Evolutionary conservation across 2,329 filamentous ascomycete genomes (phyloP), one percentile per base, ranked within the genome.

Genomic region (Blastomyces emzantsi): DNA sequence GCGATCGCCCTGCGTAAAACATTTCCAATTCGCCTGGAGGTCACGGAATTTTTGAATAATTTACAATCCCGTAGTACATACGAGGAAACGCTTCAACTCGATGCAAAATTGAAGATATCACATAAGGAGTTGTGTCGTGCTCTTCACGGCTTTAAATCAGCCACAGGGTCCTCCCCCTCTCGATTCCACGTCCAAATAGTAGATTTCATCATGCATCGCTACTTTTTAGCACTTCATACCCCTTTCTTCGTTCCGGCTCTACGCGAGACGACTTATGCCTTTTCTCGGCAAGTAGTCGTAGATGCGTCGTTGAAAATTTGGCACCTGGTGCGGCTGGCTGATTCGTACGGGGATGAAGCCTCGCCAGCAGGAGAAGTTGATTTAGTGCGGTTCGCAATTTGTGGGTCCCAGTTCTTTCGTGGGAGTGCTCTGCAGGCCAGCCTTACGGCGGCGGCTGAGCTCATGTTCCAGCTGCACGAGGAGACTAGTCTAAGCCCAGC

Each of bases 231-330:
- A 2, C 67, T 76, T 5, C 74, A 76, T 60, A 62, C 68, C 8
- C 73, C 72, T 7, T 74, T 69, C 56, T 73, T 72, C 28, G 58
- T 41, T 2, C 63, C 62, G 7, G 63, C 69, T 2, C 19, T 70
- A 13, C 64, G 66, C 7, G 68, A 72, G n/a, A 64, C 66, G 1
- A 41, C 68, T 0, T 75, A 71, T 25, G 80, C 81, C 0, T 85
- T 79, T 64, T 83, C 83, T 0, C 72, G 81, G 0, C 81, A 79
- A 54, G 76, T 79, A 0, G 73, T 79, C 0, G 66, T 82, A 6
- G 83, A 86, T 7, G 75, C 75, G 0, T 75, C 80, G 0, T 72
- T 83, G 17, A 81, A 80, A 55, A 70, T 82, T 0, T 84, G 80
- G 78, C 72, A 69, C 45, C 67, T 75, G 0, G 71, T 72, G 0